Conservation (phyloP, 306 rosid species). For the Inga laurina region DNA sequence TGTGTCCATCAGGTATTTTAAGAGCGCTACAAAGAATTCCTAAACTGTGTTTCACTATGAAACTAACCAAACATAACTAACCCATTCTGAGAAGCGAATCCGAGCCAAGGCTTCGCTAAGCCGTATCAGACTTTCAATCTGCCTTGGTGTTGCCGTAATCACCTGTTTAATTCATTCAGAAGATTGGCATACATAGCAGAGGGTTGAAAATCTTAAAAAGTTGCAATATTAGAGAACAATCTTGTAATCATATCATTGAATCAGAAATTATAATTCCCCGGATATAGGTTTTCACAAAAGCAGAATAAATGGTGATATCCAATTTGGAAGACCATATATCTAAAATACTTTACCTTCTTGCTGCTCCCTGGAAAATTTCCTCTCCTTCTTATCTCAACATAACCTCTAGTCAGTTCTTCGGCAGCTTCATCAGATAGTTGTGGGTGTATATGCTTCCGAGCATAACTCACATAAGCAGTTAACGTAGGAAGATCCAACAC, state of each 20-base stretch:
- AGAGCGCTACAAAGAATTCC: slow-evolving; percentile 8
- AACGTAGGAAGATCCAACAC: slow-evolving; percentile 74
- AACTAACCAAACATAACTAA: slow-evolving; percentile 47
- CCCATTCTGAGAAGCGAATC: slow-evolving; percentile 88
- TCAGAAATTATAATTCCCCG: neutral
- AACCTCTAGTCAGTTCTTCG: slow-evolving; percentile 89
- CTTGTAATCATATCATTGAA: slow-evolving; percentile 18
- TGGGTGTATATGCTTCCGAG: slow-evolving; percentile 86
- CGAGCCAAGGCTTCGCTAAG: slow-evolving; percentile 97
- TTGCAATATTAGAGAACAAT: slow-evolving; percentile 6
- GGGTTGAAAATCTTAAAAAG: neutral
- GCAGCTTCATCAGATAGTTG: slow-evolving; percentile 93
- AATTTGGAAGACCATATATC: neutral
- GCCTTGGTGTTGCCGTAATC: slow-evolving; percentile 98
- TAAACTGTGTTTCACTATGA: slow-evolving; percentile 5
- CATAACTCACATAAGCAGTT: slow-evolving; percentile 85
- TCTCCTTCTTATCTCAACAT: slow-evolving; percentile 80
- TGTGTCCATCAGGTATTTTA: slow-evolving; percentile 38
- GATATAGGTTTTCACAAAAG: neutral
- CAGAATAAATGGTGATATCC: neutral
- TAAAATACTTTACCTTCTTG: slow-evolving; percentile 65
- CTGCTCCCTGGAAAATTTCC: slow-evolving; percentile 96
- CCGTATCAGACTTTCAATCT: slow-evolving; percentile 91
- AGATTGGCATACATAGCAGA: neutral
- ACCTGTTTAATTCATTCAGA: slow-evolving; percentile 56